Base-by-base conservation (phyloP, 176 grass and related monocot species). In the Elaeis guineensis region DNA sequence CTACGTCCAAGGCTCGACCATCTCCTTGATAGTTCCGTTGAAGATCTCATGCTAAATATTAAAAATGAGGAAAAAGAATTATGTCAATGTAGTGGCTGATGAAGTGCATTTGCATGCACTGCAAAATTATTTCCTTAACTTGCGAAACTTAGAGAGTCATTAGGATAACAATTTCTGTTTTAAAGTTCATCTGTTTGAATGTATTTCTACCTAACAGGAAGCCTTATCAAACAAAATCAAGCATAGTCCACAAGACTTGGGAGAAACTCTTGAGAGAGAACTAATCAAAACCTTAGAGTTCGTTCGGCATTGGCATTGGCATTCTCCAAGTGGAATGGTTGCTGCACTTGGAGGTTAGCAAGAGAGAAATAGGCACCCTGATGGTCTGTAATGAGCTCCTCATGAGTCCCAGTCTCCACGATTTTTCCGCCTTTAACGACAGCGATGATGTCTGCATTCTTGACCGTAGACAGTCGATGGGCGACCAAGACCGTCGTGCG, bases 401-500 rank as follows among this genome's bases (percentile, higher is more conserved):
- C 92, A 22, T 91, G 92, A 20, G 87, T 97, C 19, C 92, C 92
- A 3, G 80, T 91, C 84, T 97, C 92, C 19, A 88, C 72, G 48
- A 97, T 89, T 76, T 54, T 83, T 20, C 93, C 93, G 0, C 82
- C 58, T 30, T 97, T 80, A n/a, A 97, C 87, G n/a, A 97, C 93
- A 0, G 93, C 87, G 23, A 97, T 97, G 0, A 68, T 85, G 68
- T 97, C 93, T 3, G 93, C 87, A 65, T 91, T 91, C 58, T 87
- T 54, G 52, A 97, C 76, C 22, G 93, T 97, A 0, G 93, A 97
- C 16, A 97, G 62, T 0, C 93, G 80, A 69, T 97, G 93, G 49
- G 93, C 93, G 24, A 97, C 77, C 39, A 97, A 84, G 19, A 97
- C 86, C 53, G 84, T 97, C 49, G 93, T 97, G 58, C 93, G 81